Evolutionary conservation across 257 asterid genomes (phyloP).

Genomic region (Ophiorrhiza pumila): DNA sequence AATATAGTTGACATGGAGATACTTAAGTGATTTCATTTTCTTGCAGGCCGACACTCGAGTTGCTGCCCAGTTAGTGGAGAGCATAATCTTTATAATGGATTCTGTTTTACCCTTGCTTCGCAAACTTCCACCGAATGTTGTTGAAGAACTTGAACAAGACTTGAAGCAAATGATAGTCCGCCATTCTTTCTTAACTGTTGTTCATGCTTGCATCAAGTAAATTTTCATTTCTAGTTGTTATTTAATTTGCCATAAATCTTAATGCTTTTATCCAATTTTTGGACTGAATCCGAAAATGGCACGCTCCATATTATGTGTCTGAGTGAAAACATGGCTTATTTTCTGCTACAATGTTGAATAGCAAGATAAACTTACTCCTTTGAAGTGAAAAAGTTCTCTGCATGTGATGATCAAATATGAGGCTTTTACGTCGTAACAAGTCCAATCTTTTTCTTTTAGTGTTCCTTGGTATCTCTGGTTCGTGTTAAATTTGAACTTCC

Average conservation of each 20-base stretch:
- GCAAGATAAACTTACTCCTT: background rate
- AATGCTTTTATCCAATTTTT: background rate
- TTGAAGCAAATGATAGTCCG: conserved; percentile 97
- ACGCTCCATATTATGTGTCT: background rate
- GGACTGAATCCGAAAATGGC: background rate
- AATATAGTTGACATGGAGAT: background rate
- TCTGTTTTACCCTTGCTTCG: conserved; percentile 87
- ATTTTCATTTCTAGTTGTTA: background rate
- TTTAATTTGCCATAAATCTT: background rate
- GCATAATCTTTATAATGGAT: conserved; percentile 86
- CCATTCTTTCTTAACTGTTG: conserved; percentile 93
- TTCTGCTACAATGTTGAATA: background rate
- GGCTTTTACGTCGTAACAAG: background rate
- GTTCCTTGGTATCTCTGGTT: background rate
- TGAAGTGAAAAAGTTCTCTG: background rate
- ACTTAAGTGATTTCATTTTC: conserved; percentile 19
- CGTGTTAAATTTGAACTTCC: background rate
- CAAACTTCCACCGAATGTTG: conserved; percentile 72
- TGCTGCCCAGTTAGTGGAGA: conserved; percentile 90
- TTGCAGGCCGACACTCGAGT: conserved; percentile 80
- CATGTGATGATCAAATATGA: background rate
- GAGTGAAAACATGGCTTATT: background rate
- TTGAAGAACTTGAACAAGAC: conserved; percentile 94
- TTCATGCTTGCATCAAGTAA: conserved; percentile 96
- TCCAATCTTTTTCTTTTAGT: background rate